Base-by-base conservation (phyloP, 2,329 filamentous ascomycete genomes). In the Aspergillus phoenicis region DNA sequence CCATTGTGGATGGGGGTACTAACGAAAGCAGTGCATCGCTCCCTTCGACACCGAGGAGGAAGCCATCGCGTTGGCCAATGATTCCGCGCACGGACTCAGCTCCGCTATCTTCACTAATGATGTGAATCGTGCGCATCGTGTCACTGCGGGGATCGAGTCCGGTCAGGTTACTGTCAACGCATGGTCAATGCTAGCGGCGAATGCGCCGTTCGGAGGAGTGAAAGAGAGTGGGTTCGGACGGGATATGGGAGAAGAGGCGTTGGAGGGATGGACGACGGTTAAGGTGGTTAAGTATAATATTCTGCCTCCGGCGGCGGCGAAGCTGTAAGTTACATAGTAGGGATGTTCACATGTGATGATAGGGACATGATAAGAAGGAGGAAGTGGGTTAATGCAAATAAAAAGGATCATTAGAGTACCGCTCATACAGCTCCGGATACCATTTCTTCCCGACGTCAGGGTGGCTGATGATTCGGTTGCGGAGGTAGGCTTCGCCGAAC, bases 31-130 rank as follows among this genome's bases (percentile, higher is more conserved):
- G 62, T 84, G 84, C 0, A 75, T 88, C 51, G 84, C 85, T 64
- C 80, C 81, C 59, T 88, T 88, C 64, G 81, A 85, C 4, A 84
- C 80, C 0, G 86, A 88, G 64, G 83, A 86, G 1, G 84, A 88
- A 64, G 85, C 76, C 2, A 81, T 87, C 3, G 71, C 78, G 59
- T 76, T 77, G 20, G 85, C 85, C 1, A 88, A 88, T 61, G 80
- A 84, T 51, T 85, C 84, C 5, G 58, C 65, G 33, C 63, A 72
- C 33, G 70, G 70, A 1, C 62, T 71, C 26, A 68, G 66, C 55
- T 68, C 69, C 3, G 68, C 70, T 0, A 53, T 71, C n/a, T 72
- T 70, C 56, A 72, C 70, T 8, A 68, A 68, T 8, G 64, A 72
- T 30, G 36, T 72, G 7, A 67, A 55, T 20, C 64, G 70, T 1